Percentiles rank a stretch among this genome's conserved stretches.
Evolutionary conservation across 257 asterid genomes (phyloP).

Genomic region (Linaria vulgaris): DNA sequence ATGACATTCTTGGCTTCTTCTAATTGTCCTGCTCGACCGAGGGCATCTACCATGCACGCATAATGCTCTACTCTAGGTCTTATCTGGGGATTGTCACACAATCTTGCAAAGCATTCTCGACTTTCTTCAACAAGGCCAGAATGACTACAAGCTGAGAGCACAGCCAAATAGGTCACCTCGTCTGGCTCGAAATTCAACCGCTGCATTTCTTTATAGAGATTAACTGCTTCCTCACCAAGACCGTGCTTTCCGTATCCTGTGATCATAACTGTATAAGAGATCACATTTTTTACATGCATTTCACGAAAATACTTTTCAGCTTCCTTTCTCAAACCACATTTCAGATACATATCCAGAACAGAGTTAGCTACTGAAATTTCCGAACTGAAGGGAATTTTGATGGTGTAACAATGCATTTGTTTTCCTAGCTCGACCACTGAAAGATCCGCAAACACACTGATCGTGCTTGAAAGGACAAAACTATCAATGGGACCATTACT

Average conservation of each 20-base stretch:
- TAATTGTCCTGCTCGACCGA: constrained; percentile 58
- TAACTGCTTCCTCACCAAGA: constrained; percentile 51
- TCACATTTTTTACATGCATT: constrained; percentile 41
- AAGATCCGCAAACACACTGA: constrained; percentile 51
- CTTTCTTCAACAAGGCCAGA: constrained; percentile 62
- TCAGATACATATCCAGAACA: constrained; percentile 59
- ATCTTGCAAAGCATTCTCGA: constrained; percentile 42
- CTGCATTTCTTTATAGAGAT: constrained; percentile 50
- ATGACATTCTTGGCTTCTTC: constrained; percentile 51
- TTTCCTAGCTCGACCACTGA: constrained; percentile 53
- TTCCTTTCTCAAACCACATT: constrained; percentile 55
- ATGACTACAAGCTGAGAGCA: constrained; percentile 67
- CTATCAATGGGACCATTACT: constrained; percentile 40
- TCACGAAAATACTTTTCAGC: constrained; percentile 43
- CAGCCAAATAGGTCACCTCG: constrained; percentile 53
- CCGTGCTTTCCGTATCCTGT: constrained; percentile 59
- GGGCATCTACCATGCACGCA: constrained; percentile 62
- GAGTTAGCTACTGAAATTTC: constrained; percentile 52
- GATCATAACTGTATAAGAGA: constrained; percentile 61
- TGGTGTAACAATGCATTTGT: constrained; percentile 54
- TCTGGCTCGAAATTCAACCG: constrained; percentile 46
- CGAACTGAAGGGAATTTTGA: constrained; percentile 38
- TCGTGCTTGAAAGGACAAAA: constrained; percentile 53
- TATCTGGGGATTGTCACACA: constrained; percentile 36
- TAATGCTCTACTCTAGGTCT: constrained; percentile 64